A percentile compares a stretch with the other conserved stretches of the same genome.
Evolutionary conservation across 1,284 basidiomycete genomes (phyloP).

Genomic region (Sanguinoderma infundibulare): DNA sequence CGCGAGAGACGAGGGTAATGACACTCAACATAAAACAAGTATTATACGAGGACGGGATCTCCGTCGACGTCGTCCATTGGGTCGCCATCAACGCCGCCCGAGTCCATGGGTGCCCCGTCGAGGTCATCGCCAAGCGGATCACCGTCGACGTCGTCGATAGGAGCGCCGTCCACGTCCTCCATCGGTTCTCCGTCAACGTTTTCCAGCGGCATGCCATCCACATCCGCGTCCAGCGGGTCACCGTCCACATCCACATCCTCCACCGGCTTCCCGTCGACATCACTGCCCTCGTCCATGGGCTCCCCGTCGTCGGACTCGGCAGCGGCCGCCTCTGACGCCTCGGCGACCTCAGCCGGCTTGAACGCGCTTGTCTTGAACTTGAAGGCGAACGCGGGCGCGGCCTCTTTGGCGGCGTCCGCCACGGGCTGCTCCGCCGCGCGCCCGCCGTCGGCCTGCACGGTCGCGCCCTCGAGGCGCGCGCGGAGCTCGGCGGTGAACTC

Average conservation of each 20-base stretch:
- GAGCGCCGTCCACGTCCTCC: slow-evolving; percentile 42
- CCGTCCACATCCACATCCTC: slow-evolving; percentile 39
- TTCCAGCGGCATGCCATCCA: slow-evolving; percentile 51
- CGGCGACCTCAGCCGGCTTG: slow-evolving; percentile 59
- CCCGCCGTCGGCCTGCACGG: slow-evolving; percentile 28
- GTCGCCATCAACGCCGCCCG: slow-evolving; percentile 12
- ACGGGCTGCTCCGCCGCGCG: slow-evolving; percentile 37
- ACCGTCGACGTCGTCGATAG: slow-evolving; percentile 39
- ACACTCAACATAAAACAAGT: background rate
- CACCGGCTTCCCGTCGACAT: slow-evolving; percentile 46
- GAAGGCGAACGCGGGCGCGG: slow-evolving; percentile 45
- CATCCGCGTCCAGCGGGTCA: slow-evolving; percentile 41
- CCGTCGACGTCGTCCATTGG: slow-evolving; percentile 16
- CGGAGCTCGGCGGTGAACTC: slow-evolving; percentile 80
- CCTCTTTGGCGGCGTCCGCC: slow-evolving; percentile 34
- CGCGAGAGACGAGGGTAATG: slow-evolving; percentile 12
- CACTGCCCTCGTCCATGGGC: slow-evolving; percentile 51
- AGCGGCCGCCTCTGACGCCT: slow-evolving; percentile 33
- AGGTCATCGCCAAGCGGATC: slow-evolving; percentile 44
- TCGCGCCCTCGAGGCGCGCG: slow-evolving; percentile 70
- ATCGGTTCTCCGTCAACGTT: slow-evolving; percentile 48
- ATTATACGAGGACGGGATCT: slow-evolving; percentile 10
- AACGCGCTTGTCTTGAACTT: slow-evolving; percentile 83
- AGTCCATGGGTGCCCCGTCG: slow-evolving; percentile 45
- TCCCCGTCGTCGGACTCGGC: slow-evolving; percentile 50